Evolutionary conservation across 2,329 filamentous ascomycete species (phyloP).

Genomic region (Xylaria sp.): DNA sequence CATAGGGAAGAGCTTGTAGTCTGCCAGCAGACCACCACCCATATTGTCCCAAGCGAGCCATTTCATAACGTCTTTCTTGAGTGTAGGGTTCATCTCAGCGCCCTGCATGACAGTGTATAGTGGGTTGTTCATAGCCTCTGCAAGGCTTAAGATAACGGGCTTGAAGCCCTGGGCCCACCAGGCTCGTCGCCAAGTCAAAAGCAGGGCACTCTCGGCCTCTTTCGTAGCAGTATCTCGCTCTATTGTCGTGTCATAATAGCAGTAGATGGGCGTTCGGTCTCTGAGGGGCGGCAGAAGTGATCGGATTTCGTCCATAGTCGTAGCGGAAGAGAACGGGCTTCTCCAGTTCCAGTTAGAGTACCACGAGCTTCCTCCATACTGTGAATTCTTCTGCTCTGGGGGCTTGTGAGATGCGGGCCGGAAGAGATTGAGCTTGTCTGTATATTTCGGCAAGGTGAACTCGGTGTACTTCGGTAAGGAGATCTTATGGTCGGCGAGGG

Average conservation of each 20-base stretch:
- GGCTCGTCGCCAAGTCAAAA: conserved; percentile 88
- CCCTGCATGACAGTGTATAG: conserved; percentile 76
- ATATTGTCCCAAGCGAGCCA: conserved; percentile 96
- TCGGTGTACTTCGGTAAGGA: conserved; percentile 59
- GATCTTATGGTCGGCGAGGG: conserved; percentile 60
- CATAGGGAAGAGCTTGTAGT: conserved; percentile 88
- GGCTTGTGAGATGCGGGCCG: conserved; percentile 75
- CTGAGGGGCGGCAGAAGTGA: conserved; percentile 82
- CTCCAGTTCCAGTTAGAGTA: conserved; percentile 91
- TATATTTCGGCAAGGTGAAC: conserved; percentile 61
- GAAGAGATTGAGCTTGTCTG: conserved; percentile 70
- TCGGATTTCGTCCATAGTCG: conserved; percentile 83
- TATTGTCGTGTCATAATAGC: conserved; percentile 81
- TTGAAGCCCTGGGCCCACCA: conserved; percentile 97
- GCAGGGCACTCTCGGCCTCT: conserved; percentile 79
- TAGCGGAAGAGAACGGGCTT: conserved; percentile 84
- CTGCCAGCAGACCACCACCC: conserved; percentile 82
- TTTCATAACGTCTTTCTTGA: conserved; percentile 78
- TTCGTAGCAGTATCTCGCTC: conserved; percentile 70
- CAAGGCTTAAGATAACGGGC: conserved; percentile 80
- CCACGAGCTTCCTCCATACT: conserved; percentile 82
- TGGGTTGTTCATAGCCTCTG: conserved; percentile 85
- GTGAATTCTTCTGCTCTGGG: conserved; percentile 79
- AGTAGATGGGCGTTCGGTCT: conserved; percentile 81
- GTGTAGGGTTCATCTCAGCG: conserved; percentile 65